Conservation (phyloP, 495 filamentous ascomycete genomes). For the Xylaria longipes region DNA sequence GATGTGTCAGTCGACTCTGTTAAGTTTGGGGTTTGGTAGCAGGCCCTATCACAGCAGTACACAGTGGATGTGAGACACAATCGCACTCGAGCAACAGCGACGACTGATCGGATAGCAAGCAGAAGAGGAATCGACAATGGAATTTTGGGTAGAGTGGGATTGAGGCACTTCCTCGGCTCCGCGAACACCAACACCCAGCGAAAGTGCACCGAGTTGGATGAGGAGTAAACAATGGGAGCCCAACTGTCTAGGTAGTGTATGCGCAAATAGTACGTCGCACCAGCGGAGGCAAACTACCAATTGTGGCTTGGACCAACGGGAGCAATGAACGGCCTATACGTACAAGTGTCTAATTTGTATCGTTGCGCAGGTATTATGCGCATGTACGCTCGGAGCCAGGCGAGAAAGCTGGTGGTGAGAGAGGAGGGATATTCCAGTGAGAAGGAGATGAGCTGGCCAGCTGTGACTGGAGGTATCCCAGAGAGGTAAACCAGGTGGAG, state of each 20-base stretch:
- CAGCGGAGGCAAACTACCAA: slow-evolving; percentile 1
- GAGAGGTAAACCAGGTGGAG: slow-evolving; percentile 12
- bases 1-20: slow-evolving; percentile 3
- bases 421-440: slow-evolving; percentile 19
- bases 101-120: not conserved
- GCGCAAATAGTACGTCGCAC: slow-evolving; percentile 13
- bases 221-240: slow-evolving; percentile 21
- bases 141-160: not conserved
- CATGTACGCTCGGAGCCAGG: slow-evolving; percentile 16
- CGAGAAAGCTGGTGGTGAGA: slow-evolving; percentile 20
- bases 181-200: not conserved
- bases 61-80: slow-evolving; percentile 3
- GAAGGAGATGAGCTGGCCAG: slow-evolving; percentile 18
- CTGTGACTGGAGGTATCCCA: slow-evolving; percentile 20
- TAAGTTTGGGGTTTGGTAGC: not conserved
- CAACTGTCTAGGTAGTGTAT: slow-evolving; percentile 5
- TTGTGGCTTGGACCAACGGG: not conserved
- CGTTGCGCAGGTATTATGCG: slow-evolving; percentile 20
- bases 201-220: slow-evolving; percentile 17
- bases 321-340: slow-evolving; percentile 15
- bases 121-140: not conserved
- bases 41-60: not conserved
- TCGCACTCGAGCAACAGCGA: not conserved
- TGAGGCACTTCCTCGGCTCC: slow-evolving; percentile 17
- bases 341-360: slow-evolving; percentile 21